Evolutionary conservation across 345 rosid genomes (phyloP), one percentile per base, ranked within the genome.

Genomic region (Raphanus sativus): DNA sequence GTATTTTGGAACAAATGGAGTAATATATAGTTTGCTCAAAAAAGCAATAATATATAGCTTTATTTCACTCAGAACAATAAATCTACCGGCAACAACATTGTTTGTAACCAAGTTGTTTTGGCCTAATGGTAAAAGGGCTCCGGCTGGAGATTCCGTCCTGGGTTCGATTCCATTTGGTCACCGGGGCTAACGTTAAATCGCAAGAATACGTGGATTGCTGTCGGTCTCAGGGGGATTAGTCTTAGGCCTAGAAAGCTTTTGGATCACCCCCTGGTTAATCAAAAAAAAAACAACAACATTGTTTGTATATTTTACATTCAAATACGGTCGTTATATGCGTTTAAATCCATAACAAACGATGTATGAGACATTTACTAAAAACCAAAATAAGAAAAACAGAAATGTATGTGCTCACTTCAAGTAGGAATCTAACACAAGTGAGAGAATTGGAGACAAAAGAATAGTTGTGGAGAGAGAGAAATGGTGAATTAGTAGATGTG

Each of bases 371-470:
- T 77, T 77, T 58, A 77, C 67, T 33, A 58, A 30, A n/a, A 58
- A 30, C 54, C 55, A 71, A 65, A 65, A 78, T 66, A 66, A 48
- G 63, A 65, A 77, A 60, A 48, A 28, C 59, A 65, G 24, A 65
- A 77, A 21, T 9, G 62, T n/a, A 59, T n/a, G 33, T 28, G 33
- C 56, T 65, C 55, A 66, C 68, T 70, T 71, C 66, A 71, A 77
- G 62, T 71, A 65, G 65, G 38, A 70, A 16, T 58, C 62, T 42
- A 9, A 30, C 59, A 77, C 2, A 65, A 42, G 33, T 16, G 72
- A 65, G 42, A 36, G 62, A 59, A 59, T 59, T 21, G 34, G 68
- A 73, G 77, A 72, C 77, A 78, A 78, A 72, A 61, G 6, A 72
- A 67, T 61, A 67, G 81, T 69, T 62, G 52, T 65, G 5, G 6